Evolutionary conservation across 768 basidiomycete species (phyloP).

Genomic region (Phanerochaete sordida): DNA sequence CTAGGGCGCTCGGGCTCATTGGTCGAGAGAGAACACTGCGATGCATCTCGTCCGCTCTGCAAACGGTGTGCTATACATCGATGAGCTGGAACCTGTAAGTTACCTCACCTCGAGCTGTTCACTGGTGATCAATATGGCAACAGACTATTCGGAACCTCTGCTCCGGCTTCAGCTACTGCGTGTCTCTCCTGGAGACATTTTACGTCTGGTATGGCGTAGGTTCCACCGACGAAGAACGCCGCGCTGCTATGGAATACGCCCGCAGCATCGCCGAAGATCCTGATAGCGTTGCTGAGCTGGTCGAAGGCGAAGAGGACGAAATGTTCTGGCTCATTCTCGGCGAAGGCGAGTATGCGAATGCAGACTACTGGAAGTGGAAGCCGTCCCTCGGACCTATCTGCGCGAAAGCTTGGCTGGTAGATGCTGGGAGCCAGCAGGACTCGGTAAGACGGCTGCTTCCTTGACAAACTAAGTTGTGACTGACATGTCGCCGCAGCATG

Average conservation of each 20-base stretch:
- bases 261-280: conserved; percentile 38
- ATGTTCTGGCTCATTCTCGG: conserved; percentile 88
- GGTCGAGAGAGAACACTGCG: conserved; percentile 76
- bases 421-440: conserved; percentile 30
- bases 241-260: conserved; percentile 62
- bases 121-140: background rate
- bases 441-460: conserved; percentile 38
- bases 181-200: conserved; percentile 63
- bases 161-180: conserved; percentile 81
- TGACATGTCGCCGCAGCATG: conserved; percentile 23
- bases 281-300: conserved; percentile 48
- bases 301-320: conserved; percentile 67
- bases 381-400: conserved; percentile 31
- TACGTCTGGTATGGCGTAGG: conserved; percentile 86
- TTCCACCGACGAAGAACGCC: conserved; percentile 53
- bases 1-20: conserved; percentile 69
- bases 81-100: conserved; percentile 70
- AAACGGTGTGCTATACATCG: conserved; percentile 52
- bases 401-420: conserved; percentile 61
- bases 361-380: conserved; percentile 84
- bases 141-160: conserved; percentile 68
- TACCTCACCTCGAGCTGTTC: background rate
- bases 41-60: conserved; percentile 70
- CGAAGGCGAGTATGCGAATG: conserved; percentile 69
- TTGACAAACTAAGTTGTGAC: background rate